A percentile compares a stretch with the other conserved stretches of the same genome.
Conservation (phyloP, 1,139 yeast genomes). For the Candida labiduridarum region DNA sequence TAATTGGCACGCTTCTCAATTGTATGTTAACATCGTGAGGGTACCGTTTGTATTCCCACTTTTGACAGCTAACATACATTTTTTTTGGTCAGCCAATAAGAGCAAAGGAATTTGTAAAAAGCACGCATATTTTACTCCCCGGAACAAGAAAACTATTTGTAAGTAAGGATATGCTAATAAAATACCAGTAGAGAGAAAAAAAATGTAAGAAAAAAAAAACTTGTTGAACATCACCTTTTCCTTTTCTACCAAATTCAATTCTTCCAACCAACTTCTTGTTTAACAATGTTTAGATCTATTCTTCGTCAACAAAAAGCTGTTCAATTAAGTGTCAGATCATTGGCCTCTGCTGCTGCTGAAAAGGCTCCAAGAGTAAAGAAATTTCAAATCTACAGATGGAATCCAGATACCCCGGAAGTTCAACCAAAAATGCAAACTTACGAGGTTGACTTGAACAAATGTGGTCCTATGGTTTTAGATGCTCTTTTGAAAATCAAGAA, state of each 20-base stretch:
- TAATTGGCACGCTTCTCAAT: neutral
- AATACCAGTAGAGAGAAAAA: neutral
- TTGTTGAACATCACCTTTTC: constrained; percentile 3
- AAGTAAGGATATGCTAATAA: neutral
- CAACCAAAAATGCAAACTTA: constrained; percentile 87
- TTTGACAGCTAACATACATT: neutral
- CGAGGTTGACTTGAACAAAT: constrained; percentile 80
- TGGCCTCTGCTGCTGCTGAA: constrained; percentile 44
- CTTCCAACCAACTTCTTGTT: constrained; percentile 1
- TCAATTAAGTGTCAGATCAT: constrained; percentile 27
- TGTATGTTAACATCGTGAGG: neutral
- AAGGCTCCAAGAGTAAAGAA: constrained; percentile 66
- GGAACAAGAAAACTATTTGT: constrained; percentile 3
- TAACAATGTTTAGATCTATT: constrained; percentile 20
- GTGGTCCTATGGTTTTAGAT: constrained; percentile 98
- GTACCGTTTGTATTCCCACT: no score
- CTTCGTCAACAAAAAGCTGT: constrained; percentile 31
- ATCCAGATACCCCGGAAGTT: constrained; percentile 93
- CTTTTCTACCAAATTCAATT: neutral
- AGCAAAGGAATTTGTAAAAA: constrained; percentile 11
- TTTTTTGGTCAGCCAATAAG: constrained; percentile 9
- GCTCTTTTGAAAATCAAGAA: constrained; percentile 93
- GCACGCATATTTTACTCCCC: constrained; percentile 5
- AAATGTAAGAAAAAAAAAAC: constrained; percentile 1
- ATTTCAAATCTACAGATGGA: constrained; percentile 96